These are phyloP conservation scores for Gracilariopsis chorda DNA, from an alignment of 23 red algal species.

Conservation along the genomic window DNA sequence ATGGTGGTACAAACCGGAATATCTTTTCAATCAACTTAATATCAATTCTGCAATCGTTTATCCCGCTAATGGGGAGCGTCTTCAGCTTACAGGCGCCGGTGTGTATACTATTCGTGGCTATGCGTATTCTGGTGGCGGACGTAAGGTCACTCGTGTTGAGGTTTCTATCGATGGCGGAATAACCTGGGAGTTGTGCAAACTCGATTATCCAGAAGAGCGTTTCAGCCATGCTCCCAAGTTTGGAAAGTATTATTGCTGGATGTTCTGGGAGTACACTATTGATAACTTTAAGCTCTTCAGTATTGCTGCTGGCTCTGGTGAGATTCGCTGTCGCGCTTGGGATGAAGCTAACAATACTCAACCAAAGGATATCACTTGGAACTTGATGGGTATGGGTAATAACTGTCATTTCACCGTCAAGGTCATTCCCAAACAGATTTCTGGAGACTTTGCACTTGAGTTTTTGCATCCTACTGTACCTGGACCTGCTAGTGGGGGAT, in stretches of 20 bases:
- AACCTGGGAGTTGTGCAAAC: conserved; percentile 72
- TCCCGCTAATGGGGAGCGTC: conserved; percentile 85
- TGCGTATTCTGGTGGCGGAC: conserved; percentile 92
- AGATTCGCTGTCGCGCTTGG: conserved; percentile 82
- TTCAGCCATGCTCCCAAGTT: conserved; percentile 60
- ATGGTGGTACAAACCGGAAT: conserved; percentile 95
- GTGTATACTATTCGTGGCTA: conserved; percentile 94
- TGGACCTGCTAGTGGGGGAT: conserved; percentile 78
- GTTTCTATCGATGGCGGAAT: conserved; percentile 82
- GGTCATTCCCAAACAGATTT: conserved; percentile 51
- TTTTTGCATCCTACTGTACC: conserved; percentile 94
- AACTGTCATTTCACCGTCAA: conserved; percentile 93
- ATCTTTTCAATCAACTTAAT: conserved; percentile 96
- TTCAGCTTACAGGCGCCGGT: conserved; percentile 61
- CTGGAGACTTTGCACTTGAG: conserved; percentile 63
- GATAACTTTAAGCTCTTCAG: conserved; percentile 76
- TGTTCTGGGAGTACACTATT: conserved; percentile 82
- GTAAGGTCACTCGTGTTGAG: conserved; percentile 93
- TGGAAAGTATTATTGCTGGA: conserved; percentile 84
- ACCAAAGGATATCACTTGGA: conserved; percentile 91
- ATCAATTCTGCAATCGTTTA: conserved; percentile 94
- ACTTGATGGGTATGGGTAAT: conserved; percentile 97
- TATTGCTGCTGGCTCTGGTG: conserved; percentile 57
- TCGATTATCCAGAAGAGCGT: conserved; percentile 80
- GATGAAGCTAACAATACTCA: conserved; percentile 95